phyloP scores from a whole-genome alignment of 1,139 yeast genomes.

The Geotrichum carabidarum region DNA sequence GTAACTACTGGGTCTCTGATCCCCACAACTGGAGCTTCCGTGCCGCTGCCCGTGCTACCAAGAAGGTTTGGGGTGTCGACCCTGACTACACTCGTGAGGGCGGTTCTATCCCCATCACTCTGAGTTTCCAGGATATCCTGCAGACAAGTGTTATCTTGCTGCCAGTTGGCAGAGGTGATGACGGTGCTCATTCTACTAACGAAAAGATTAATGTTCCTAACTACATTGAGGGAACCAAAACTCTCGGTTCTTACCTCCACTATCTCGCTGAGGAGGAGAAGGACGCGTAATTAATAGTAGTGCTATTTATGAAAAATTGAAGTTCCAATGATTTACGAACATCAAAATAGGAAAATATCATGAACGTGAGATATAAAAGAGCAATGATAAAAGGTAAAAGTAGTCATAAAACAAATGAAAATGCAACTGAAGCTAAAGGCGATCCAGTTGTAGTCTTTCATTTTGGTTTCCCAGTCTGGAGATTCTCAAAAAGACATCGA shows the following conservation, averaged over 20 bases:
- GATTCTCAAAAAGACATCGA: conserved; percentile 75
- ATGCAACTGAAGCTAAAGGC: conserved; percentile 44
- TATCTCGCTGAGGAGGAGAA: conserved; percentile 55
- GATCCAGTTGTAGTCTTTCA: conserved; percentile 63
- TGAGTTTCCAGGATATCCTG: conserved; percentile 82
- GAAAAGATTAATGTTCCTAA: conserved; percentile 87
- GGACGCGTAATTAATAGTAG: conserved; percentile 28
- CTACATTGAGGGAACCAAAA: conserved; percentile 90
- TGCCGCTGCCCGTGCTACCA: conserved; percentile 92
- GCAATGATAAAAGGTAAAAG: not conserved
- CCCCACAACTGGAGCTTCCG: conserved; percentile 90
- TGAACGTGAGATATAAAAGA: not conserved
- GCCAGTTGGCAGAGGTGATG: conserved; percentile 99
- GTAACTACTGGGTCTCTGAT: conserved; percentile 92
- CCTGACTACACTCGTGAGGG: conserved; percentile 99
- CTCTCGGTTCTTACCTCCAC: conserved; percentile 89
- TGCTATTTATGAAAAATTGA: too few species aligned
- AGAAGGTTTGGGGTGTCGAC: conserved; percentile 87
- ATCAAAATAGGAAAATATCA: not conserved
- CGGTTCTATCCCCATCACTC: conserved; percentile 94
- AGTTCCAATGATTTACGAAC: too few species aligned
- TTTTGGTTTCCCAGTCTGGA: conserved; percentile 71
- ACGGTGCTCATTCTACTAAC: conserved; percentile 97
- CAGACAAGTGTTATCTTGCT: conserved; percentile 79
- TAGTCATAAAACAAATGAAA: not conserved